Conservation (phyloP, 2,329 filamentous ascomycete species). For the Penicillium sp. region DNA sequence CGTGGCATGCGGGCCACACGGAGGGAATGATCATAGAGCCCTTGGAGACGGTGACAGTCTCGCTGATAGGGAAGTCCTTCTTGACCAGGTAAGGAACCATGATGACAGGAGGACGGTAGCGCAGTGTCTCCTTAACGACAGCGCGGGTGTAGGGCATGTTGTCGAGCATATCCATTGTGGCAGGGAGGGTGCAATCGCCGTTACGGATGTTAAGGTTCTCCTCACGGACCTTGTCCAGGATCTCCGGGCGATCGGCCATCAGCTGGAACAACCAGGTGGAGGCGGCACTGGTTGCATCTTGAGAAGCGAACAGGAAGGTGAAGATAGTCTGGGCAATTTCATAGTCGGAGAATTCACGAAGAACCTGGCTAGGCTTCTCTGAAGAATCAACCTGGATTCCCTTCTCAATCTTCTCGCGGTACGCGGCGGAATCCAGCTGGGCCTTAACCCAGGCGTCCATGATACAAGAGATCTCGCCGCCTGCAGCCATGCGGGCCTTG, state of each 20-base stretch:
- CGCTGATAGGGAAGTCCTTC: slow-evolving; percentile 89
- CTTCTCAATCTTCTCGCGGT: slow-evolving; percentile 72
- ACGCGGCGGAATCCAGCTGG: slow-evolving; percentile 81
- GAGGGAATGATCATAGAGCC: slow-evolving; percentile 93
- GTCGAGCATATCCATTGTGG: slow-evolving; percentile 84
- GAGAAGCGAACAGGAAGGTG: slow-evolving; percentile 94
- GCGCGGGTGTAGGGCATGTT: slow-evolving; percentile 86
- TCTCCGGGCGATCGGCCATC: slow-evolving; percentile 88
- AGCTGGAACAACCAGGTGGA: slow-evolving; percentile 94
- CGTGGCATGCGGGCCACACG: slow-evolving; percentile 84
- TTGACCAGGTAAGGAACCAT: slow-evolving; percentile 96
- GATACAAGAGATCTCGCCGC: slow-evolving; percentile 83
- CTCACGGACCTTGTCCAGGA: slow-evolving; percentile 83
- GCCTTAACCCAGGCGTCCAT: slow-evolving; percentile 91
- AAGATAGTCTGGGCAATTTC: slow-evolving; percentile 93
- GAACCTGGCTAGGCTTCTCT: slow-evolving; percentile 76
- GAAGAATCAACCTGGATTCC: slow-evolving; percentile 65
- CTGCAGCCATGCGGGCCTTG: slow-evolving; percentile 86
- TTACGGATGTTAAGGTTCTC: slow-evolving; percentile 78
- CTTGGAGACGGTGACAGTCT: slow-evolving; percentile 88
- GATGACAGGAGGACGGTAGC: slow-evolving; percentile 92
- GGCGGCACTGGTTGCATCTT: slow-evolving; percentile 93
- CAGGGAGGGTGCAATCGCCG: slow-evolving; percentile 66
- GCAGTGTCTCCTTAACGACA: slow-evolving; percentile 84
- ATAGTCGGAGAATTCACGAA: slow-evolving; percentile 83